Base-by-base conservation (phyloP, 2,329 filamentous ascomycete species). In the Monosporascus sp. region DNA sequence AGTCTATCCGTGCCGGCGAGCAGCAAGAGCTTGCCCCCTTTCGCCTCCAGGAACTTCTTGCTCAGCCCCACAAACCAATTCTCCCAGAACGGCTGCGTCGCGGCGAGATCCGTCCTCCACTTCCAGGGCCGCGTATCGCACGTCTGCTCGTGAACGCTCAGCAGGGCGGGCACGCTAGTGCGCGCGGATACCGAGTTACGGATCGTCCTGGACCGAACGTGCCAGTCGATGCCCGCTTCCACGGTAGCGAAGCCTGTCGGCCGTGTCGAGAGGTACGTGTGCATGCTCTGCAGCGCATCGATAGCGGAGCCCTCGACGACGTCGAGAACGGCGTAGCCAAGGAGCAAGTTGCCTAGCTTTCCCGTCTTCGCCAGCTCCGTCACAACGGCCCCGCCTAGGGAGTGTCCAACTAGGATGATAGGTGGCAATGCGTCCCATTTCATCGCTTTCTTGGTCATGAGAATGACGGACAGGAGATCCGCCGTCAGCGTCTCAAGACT, bases 291-390 rank as follows among this genome's bases (percentile, higher is more conserved):
- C 50, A 99, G 78, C 3, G 94, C 93, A 68, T 97, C 94, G 70
- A 99, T 93, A 36, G 94, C 94, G 0, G 90, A 96, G 11, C 94
- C 89, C 71, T 99, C 94, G 27, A 99, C 94, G 5, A 99, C 90
- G 70, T 99, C 94, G 17, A 99, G 77, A 7, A 97, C 92, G 3
- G 85, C 89, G 70, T 93, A 96, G 20, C 90, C 94, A 17, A 97
- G 75, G 1, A 97, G 69, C 25, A 84, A 80, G 38, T 73, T 69
- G 1, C 87, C 89, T 37, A 96, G 73, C 39, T 77, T 73, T 1
- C 83, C 83, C 18, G 78, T 79, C 64, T 81, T 84, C 14, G 92
- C 91, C 52, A 95, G 77, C 64, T 96, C 84, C 0, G 90, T 95
- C 8, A 96, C 84, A 0, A 97, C 89, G 6, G 93, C 93, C 15